A percentile compares a stretch with the other conserved stretches of the same genome.
Evolutionary conservation across 176 grass and related monocot genomes (phyloP).

Genomic region (Secale cereale): DNA sequence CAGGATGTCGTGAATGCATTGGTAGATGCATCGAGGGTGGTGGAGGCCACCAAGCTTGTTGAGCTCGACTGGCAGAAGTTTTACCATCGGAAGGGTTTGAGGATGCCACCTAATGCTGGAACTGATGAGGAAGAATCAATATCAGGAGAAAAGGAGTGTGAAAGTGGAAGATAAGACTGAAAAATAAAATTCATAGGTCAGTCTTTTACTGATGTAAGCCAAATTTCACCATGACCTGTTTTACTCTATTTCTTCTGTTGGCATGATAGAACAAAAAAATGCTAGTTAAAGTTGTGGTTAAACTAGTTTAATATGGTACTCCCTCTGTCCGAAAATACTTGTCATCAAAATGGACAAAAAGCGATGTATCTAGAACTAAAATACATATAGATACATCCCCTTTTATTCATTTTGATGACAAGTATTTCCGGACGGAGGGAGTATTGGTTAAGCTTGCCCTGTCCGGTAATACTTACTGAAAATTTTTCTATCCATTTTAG

Average conservation of each 20-base stretch:
- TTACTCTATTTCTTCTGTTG: too few species aligned
- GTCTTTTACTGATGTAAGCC: background rate
- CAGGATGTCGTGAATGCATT: constrained; percentile 48
- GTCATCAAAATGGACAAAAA: too few species aligned
- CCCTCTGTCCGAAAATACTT: too few species aligned
- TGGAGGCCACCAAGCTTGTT: constrained; percentile 48
- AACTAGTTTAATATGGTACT: background rate
- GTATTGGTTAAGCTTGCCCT: background rate
- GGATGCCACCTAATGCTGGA: background rate
- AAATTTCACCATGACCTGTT: too few species aligned
- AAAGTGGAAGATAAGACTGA: background rate
- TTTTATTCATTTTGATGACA: too few species aligned
- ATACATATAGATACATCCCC: too few species aligned
- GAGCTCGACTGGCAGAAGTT: constrained; percentile 23
- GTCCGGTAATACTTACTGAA: background rate
- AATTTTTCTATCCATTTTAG: background rate
- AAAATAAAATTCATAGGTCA: constrained; percentile 2
- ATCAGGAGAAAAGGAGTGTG: constrained; percentile 3
- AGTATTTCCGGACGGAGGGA: too few species aligned
- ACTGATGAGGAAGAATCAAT: background rate
- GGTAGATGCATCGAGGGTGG: constrained; percentile 31
- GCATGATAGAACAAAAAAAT: background rate
- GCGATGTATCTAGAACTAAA: too few species aligned
- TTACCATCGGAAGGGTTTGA: constrained; percentile 18
- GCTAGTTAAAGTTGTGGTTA: background rate